Evolutionary conservation across 169 alveolate species (phyloP).

Genomic region (Cryptosporidium canis): DNA sequence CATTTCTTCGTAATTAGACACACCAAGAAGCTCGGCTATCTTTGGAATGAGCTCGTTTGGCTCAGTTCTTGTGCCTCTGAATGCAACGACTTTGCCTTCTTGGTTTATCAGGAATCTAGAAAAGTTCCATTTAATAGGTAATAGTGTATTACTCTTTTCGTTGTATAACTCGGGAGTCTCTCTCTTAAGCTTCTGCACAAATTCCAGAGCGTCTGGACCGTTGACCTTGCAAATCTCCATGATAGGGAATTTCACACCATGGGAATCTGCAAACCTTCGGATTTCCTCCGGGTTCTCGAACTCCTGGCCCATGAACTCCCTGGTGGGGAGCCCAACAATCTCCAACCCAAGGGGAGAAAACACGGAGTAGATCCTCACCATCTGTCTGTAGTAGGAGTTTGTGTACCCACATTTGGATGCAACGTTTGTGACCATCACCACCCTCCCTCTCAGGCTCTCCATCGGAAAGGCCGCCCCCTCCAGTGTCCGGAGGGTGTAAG

Average conservation of each 20-base stretch:
- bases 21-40: constrained; percentile 29
- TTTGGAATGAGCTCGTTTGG: constrained; percentile 54
- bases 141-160: background rate
- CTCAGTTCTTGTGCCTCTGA: constrained; percentile 51
- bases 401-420: constrained; percentile 70
- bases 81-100: constrained; percentile 53
- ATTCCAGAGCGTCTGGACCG: constrained; percentile 50
- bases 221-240: constrained; percentile 63
- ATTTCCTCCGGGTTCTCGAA: constrained; percentile 37
- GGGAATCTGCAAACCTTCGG: constrained; percentile 30
- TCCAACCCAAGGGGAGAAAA: constrained; percentile 65
- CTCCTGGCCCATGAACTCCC: constrained; percentile 66
- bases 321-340: constrained; percentile 48
- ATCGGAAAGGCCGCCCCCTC: constrained; percentile 55
- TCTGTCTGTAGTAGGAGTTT: constrained; percentile 35
- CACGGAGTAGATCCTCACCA: constrained; percentile 55
- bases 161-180: constrained; percentile 61
- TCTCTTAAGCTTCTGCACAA: constrained; percentile 35
- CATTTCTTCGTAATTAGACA: constrained; percentile 12
- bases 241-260: constrained; percentile 26
- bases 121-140: constrained; percentile 60
- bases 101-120: constrained; percentile 23
- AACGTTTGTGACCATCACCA: constrained; percentile 61
- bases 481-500: constrained; percentile 26
- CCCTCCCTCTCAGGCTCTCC: constrained; percentile 19